Percentiles rank a stretch among this genome's conserved stretches.
These are phyloP conservation scores for Talaromyces sp. DNA, from an alignment of 2,329 filamentous ascomycete genomes.

Conservation along the genomic window DNA sequence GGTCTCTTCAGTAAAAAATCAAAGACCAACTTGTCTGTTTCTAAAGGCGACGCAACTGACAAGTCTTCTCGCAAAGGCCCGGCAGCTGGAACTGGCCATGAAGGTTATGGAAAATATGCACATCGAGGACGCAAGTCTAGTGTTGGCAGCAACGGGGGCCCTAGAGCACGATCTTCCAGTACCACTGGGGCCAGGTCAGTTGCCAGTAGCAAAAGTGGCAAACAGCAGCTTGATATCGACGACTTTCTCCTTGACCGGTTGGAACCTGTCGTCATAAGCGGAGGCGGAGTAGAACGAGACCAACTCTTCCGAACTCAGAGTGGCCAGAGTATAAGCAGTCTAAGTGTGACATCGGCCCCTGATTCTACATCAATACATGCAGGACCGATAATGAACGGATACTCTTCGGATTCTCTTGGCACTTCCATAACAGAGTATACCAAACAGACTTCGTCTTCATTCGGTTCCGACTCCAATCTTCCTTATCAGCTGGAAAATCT, in stretches of 20 bases:
- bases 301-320: conserved; percentile 33
- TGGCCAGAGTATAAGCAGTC: conserved; percentile 32
- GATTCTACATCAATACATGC: conserved; percentile 16
- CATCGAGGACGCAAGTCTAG: conserved; percentile 40
- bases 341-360: conserved; percentile 25
- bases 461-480: conserved; percentile 4
- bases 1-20: conserved; percentile 70
- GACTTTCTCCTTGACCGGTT: conserved; percentile 43
- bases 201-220: conserved; percentile 36
- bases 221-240: conserved; percentile 38
- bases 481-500: conserved; percentile 1
- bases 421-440: conserved; percentile 19
- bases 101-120: conserved; percentile 51
- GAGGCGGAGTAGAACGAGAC: conserved; percentile 33
- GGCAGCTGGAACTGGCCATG: conserved; percentile 86
- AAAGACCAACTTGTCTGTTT: conserved; percentile 54
- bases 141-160: conserved; percentile 33
- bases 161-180: conserved; percentile 36
- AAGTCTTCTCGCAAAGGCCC: conserved; percentile 66
- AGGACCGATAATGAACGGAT: conserved; percentile 19
- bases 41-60: conserved; percentile 51
- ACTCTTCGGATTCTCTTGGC: conserved; percentile 28
- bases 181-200: conserved; percentile 31
- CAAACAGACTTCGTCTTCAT: conserved; percentile 11
- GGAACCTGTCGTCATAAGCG: conserved; percentile 45